Base-by-base conservation (phyloP, 306 rosid species). In the Vicia sativa region DNA sequence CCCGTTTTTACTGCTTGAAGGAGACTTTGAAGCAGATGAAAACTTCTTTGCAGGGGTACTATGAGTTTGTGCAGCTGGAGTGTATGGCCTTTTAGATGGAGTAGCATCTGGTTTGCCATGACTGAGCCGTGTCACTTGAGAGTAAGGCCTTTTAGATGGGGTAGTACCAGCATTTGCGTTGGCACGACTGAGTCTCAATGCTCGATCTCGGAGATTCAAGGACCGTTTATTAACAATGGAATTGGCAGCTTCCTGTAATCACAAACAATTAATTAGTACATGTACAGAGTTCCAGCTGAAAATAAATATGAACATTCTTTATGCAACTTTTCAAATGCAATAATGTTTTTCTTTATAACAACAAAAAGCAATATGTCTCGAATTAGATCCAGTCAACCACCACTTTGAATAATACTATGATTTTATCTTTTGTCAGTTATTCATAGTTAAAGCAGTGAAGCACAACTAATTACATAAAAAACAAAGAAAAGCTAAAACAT, bases 211-310 rank as follows among this genome's bases (percentile, higher is more conserved):
- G 48, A 90, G 84, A 87, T 85, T 85, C 83, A 86, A 68, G 45
- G 75, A 78, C 56, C 91, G 87, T 63, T 74, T 93, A 82, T 55
- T 83, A 42, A 72, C 70, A 9, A 82, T 85, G 16, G 68, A 62
- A 62, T 76, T 81, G 48, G 91, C 97, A 66, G 97, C 96, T 77
- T 90, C 97, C 97, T 93, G 87, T 72, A 70, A 43, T 59, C 26
- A 39, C 54, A 64, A 25, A 55, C 13, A 31, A 55, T 39, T 3
- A 61, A 46, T 59, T 34, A 74, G 49, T 52, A 77, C 11, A 52
- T 25, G 23, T 15, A 62, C 58, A 53, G 18, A 56, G 35, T 58
- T 70, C 21, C 19, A 3, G 11, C 25, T 10, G 28, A 62, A 75
- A 43, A 49, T 18, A 74, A 74, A 55, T 31, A 39, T 6, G 19